These are phyloP conservation scores for Nitzschia sp. DNA, from an alignment of 108 stramenopile genomes.

Conservation along the genomic window DNA sequence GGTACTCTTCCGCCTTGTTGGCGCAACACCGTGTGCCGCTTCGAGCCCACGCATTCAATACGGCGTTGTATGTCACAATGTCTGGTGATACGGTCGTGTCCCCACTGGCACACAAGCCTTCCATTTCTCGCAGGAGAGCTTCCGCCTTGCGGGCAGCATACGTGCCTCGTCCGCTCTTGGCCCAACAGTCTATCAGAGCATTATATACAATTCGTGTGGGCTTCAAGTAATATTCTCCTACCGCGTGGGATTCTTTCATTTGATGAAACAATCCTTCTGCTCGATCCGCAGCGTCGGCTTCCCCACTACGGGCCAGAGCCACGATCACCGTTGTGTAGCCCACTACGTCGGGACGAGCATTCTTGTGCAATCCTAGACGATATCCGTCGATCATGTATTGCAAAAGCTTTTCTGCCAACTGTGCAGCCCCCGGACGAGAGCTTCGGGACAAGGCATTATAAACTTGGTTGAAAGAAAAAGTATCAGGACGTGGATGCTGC, in stretches of 20 bases:
- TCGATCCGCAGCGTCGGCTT: constrained; percentile 33
- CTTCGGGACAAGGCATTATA: constrained; percentile 56
- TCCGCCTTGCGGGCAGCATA: constrained; percentile 48
- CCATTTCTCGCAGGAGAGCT: constrained; percentile 45
- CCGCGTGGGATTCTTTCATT: constrained; percentile 25
- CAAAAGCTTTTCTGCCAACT: constrained; percentile 55
- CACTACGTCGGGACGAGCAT: constrained; percentile 58
- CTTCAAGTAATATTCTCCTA: constrained; percentile 36
- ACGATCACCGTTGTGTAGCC: constrained; percentile 51
- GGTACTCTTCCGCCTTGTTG: constrained; percentile 38
- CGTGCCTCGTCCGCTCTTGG: constrained; percentile 53
- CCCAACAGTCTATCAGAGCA: constrained; percentile 63
- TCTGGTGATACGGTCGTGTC: constrained; percentile 36
- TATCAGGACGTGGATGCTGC: constrained; percentile 52
- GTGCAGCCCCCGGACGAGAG: constrained; percentile 31
- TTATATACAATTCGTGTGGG: constrained; percentile 39
- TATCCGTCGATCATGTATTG: constrained; percentile 55
- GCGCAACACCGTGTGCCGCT: constrained; percentile 44
- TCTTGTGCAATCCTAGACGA: constrained; percentile 32
- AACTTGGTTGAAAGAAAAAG: constrained; percentile 68
- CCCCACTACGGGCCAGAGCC: constrained; percentile 34
- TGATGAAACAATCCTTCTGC: constrained; percentile 36
- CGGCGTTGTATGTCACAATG: constrained; percentile 45
- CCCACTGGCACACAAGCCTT: constrained; percentile 30
- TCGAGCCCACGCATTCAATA: constrained; percentile 50